These are phyloP conservation scores for Micromonas pusilla DNA, from an alignment of 139 green algal species.

Conservation along the genomic window DNA sequence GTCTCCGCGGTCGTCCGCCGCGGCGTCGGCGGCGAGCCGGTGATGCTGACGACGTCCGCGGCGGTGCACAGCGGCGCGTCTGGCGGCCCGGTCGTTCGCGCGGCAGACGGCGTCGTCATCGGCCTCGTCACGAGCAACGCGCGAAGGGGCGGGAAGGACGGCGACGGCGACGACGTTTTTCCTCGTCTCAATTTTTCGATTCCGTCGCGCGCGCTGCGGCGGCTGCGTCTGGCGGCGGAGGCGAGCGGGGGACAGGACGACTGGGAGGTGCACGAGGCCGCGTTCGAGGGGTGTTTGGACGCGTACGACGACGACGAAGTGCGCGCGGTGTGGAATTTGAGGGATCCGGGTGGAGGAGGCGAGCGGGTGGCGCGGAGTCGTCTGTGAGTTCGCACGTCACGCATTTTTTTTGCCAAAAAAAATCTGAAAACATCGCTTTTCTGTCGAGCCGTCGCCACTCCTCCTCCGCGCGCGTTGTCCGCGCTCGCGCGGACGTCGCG, in stretches of 20 bases:
- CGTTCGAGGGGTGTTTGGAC: neutral
- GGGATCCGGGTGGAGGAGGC: neutral
- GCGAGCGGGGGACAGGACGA: neutral
- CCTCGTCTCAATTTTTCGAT: constrained; percentile 40
- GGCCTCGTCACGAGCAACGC: constrained; percentile 35
- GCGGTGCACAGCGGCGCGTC: constrained; percentile 33
- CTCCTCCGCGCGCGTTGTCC: neutral
- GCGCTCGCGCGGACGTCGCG: neutral
- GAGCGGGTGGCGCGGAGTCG: too few relatives aligned
- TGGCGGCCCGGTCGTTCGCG: constrained; percentile 33
- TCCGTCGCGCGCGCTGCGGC: neutral
- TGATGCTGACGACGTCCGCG: constrained; percentile 34
- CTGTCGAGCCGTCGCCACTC: too few relatives aligned
- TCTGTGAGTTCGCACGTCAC: too few relatives aligned
- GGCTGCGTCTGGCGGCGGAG: constrained; percentile 6
- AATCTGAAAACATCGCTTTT: too few relatives aligned
- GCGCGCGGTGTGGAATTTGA: neutral
- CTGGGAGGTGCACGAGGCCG: neutral
- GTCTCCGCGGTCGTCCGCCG: neutral
- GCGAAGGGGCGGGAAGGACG: neutral
- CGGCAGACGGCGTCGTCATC: constrained; percentile 14
- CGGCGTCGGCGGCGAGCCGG: neutral
- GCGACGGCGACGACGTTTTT: constrained; percentile 18
- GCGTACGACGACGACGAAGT: neutral
- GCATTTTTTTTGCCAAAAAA: too few relatives aligned